Evolutionary conservation across 768 basidiomycete genomes (phyloP).

Genomic region (Lactifluus echinatus): DNA sequence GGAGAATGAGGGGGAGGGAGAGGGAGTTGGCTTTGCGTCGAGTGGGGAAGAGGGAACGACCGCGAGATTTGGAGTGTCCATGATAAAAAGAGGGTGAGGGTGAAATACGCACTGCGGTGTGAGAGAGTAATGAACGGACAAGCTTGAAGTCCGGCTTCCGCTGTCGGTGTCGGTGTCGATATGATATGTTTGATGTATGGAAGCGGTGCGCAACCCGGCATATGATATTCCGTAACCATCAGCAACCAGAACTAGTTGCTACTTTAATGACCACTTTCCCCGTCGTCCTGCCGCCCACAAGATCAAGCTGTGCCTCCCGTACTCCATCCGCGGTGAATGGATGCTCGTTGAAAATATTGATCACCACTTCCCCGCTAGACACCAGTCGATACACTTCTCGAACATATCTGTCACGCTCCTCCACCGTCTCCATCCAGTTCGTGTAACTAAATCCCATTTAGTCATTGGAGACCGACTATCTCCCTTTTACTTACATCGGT

Average conservation of each 20-base stretch:
- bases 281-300: conserved; percentile 62
- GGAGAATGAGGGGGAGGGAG: conserved; percentile 9
- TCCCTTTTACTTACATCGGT: conserved; percentile 42
- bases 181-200: too few relatives aligned
- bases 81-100: conserved; percentile 13
- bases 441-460: conserved; percentile 36
- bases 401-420: conserved; percentile 61
- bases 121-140: conserved; percentile 11
- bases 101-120: neutral
- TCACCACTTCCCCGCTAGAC: conserved; percentile 47
- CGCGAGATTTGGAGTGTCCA: conserved; percentile 19
- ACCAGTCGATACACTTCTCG: conserved; percentile 54
- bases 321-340: conserved; percentile 74
- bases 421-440: conserved; percentile 62
- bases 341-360: conserved; percentile 66
- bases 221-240: conserved; percentile 15
- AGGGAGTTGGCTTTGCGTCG: neutral
- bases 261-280: conserved; percentile 82
- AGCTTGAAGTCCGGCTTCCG: conserved; percentile 17
- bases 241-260: conserved; percentile 35
- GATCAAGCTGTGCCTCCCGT: conserved; percentile 62
- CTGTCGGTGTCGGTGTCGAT: conserved; percentile 1
- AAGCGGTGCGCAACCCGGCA: too few relatives aligned
- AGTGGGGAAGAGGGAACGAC: conserved; percentile 13
- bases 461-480: conserved; percentile 9